These are phyloP conservation scores for Epichloe gansuensis DNA, from an alignment of 2,329 filamentous ascomycete genomes.

Conservation along the genomic window DNA sequence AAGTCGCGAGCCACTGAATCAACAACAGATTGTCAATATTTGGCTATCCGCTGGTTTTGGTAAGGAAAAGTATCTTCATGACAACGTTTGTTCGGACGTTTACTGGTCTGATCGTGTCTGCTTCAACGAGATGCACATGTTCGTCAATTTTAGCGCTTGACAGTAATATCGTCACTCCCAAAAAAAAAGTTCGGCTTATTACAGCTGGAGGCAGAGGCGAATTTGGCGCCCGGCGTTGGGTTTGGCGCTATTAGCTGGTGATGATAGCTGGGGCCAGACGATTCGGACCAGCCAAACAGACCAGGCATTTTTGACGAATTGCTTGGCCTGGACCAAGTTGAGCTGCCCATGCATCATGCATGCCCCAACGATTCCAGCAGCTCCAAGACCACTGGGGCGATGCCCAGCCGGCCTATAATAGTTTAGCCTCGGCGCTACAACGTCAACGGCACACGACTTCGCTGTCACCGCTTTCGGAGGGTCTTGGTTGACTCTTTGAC, in stretches of 20 bases:
- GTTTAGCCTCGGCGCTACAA: conserved; percentile 2
- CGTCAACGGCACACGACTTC: conserved; percentile 1
- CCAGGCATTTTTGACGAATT: neutral
- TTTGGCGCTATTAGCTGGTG: no score
- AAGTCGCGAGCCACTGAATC: no score
- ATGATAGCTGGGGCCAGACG: no score
- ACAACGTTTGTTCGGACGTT: no score
- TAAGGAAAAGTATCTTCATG: no score
- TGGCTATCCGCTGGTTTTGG: no score
- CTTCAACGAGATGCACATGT: neutral
- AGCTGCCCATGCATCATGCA: neutral
- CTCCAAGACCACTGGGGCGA: neutral
- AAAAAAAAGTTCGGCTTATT: neutral
- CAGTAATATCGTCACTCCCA: neutral
- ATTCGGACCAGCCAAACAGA: neutral
- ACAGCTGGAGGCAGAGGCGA: neutral
- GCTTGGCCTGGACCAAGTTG: neutral
- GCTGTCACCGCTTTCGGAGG: conserved; percentile 5
- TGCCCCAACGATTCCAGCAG: neutral
- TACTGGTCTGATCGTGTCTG: no score
- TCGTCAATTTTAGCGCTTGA: neutral
- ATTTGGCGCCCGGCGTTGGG: neutral
- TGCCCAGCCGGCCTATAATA: neutral
- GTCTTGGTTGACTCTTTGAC: neutral
- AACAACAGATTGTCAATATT: no score